These are phyloP conservation scores for Sclerotinia minor DNA, from an alignment of 2,329 filamentous ascomycete genomes.

Conservation along the genomic window DNA sequence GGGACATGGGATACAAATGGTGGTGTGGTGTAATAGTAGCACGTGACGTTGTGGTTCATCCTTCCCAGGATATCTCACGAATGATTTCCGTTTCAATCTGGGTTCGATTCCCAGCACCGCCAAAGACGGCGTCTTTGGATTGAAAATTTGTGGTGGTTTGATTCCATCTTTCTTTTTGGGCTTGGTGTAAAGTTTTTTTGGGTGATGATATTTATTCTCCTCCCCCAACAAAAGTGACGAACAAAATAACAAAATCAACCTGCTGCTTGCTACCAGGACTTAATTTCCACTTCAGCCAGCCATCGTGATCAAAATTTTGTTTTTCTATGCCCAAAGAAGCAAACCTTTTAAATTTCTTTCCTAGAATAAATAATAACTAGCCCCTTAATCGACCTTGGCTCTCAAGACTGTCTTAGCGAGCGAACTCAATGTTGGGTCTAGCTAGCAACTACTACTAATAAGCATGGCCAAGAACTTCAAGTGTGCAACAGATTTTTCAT, in stretches of 20 bases:
- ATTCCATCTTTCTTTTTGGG: too few species aligned
- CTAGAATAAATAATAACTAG: not conserved
- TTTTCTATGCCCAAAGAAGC: too few species aligned
- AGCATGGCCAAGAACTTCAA: not conserved
- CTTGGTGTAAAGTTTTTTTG: not conserved
- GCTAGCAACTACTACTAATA: not conserved
- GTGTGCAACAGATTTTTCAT: not conserved
- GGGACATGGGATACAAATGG: not conserved
- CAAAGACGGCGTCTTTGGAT: not conserved
- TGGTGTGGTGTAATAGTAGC: slow-evolving; percentile 26
- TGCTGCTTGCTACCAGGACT: too few species aligned
- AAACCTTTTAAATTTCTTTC: not conserved
- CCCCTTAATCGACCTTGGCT: not conserved
- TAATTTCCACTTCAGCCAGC: too few species aligned
- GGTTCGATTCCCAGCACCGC: slow-evolving; percentile 26
- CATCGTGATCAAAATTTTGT: too few species aligned
- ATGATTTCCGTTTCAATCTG: slow-evolving; percentile 21
- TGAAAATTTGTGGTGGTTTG: too few species aligned
- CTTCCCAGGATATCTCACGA: slow-evolving; percentile 14
- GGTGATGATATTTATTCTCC: too few species aligned
- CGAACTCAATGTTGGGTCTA: not conserved
- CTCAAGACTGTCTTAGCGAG: not conserved
- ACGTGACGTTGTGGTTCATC: slow-evolving; percentile 25
- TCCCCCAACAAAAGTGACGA: too few species aligned
- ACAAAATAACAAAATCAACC: too few species aligned